These are phyloP conservation scores for Camellia sinensis DNA, from an alignment of 148 eudicot species.

Conservation along the genomic window DNA sequence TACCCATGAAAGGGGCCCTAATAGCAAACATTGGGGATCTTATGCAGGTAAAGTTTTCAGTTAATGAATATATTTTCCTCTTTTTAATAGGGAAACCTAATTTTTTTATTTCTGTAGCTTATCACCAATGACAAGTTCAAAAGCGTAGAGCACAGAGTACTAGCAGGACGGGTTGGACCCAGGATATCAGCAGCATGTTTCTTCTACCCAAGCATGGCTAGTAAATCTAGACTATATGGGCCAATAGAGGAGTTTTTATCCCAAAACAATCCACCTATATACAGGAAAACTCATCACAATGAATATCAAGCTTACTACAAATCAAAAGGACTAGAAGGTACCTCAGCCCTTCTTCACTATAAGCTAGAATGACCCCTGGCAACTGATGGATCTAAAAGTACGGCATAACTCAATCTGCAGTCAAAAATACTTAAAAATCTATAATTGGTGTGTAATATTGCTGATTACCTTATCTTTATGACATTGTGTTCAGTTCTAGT, in stretches of 20 bases:
- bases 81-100: neutral
- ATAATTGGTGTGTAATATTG: neutral
- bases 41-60: slow-evolving; percentile 37
- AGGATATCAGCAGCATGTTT: slow-evolving; percentile 75
- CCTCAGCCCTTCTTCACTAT: slow-evolving; percentile 58
- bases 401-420: neutral
- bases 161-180: slow-evolving; percentile 46
- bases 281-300: slow-evolving; percentile 39
- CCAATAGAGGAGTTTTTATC: slow-evolving; percentile 56
- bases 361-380: slow-evolving; percentile 21
- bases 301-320: slow-evolving; percentile 54
- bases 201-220: slow-evolving; percentile 58
- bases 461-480: neutral
- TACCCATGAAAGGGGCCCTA: slow-evolving; percentile 49
- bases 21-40: slow-evolving; percentile 51
- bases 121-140: slow-evolving; percentile 75
- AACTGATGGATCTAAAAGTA: neutral
- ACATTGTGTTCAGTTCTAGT: neutral
- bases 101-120: slow-evolving; percentile 38
- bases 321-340: slow-evolving; percentile 57
- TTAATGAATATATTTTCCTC: neutral
- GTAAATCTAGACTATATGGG: slow-evolving; percentile 27
- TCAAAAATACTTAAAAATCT: neutral
- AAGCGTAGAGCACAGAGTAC: slow-evolving; percentile 88
- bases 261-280: slow-evolving; percentile 40